phyloP scores from a whole-genome alignment of 768 basidiomycete species.

The Thelephora ganbajun region DNA sequence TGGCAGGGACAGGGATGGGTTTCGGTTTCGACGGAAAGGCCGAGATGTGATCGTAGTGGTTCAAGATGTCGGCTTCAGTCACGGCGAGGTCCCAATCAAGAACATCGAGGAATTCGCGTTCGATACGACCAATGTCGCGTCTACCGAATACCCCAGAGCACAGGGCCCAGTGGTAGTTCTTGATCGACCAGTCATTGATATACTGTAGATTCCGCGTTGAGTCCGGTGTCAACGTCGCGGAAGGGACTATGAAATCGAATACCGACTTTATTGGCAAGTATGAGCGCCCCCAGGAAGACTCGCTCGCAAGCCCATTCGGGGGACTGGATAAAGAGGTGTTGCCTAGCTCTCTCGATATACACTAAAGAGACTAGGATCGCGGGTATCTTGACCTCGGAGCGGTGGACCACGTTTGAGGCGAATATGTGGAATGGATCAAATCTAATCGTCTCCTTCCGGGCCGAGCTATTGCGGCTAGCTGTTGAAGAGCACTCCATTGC shows the following conservation, averaged over 20 bases:
- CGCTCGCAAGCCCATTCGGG: constrained; percentile 22
- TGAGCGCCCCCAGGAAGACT: constrained; percentile 28
- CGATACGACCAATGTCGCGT: constrained; percentile 67
- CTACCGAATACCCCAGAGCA: constrained; percentile 75
- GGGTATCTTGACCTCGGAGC: constrained; percentile 8
- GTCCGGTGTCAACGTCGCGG: not conserved
- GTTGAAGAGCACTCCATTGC: not conserved
- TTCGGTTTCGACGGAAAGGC: constrained; percentile 15
- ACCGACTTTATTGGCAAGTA: constrained; percentile 24
- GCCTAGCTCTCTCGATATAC: constrained; percentile 13
- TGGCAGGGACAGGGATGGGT: not conserved
- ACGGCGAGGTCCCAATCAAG: constrained; percentile 63
- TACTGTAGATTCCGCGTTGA: constrained; percentile 30
- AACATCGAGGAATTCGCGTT: constrained; percentile 71
- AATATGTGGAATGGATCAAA: not conserved
- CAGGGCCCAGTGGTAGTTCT: constrained; percentile 86
- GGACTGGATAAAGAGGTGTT: constrained; percentile 7
- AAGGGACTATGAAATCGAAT: not conserved
- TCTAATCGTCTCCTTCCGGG: no score
- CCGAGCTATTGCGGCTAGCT: no score
- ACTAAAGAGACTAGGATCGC: constrained; percentile 16
- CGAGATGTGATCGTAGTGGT: constrained; percentile 24
- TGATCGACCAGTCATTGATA: constrained; percentile 77
- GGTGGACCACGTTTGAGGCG: constrained; percentile 4
- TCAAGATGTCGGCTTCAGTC: constrained; percentile 48